A percentile compares a stretch with the other conserved stretches of the same genome.
Conservation (phyloP, 768 basidiomycete genomes). For the Lactarius trivialis region DNA sequence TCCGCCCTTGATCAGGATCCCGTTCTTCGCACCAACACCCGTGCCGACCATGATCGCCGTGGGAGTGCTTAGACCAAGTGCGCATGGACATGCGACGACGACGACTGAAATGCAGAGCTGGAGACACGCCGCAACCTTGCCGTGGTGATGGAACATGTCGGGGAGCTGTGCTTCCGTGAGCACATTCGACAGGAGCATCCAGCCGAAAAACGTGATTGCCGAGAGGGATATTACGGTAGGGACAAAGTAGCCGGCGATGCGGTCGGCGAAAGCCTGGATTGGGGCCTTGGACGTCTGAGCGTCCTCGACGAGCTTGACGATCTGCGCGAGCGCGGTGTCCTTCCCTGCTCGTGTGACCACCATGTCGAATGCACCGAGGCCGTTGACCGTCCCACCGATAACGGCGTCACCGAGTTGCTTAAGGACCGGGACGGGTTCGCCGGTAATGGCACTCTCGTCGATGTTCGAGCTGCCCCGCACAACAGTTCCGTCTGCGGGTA, state of each 20-base stretch:
- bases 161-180: slow-evolving; percentile 59
- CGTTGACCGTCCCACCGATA: slow-evolving; percentile 96
- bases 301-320: slow-evolving; percentile 94
- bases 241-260: slow-evolving; percentile 91
- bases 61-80: slow-evolving; percentile 90
- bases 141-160: slow-evolving; percentile 75
- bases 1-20: slow-evolving; percentile 97
- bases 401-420: slow-evolving; percentile 82
- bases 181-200: slow-evolving; percentile 69
- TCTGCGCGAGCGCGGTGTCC: slow-evolving; percentile 93
- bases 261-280: slow-evolving; percentile 95
- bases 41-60: slow-evolving; percentile 99
- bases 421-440: slow-evolving; percentile 82
- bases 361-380: slow-evolving; percentile 96
- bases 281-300: slow-evolving; percentile 98
- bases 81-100: slow-evolving; percentile 97
- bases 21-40: slow-evolving; percentile 92
- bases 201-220: slow-evolving; percentile 69
- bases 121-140: slow-evolving; percentile 85
- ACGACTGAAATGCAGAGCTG: slow-evolving; percentile 97
- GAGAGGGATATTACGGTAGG: slow-evolving; percentile 84
- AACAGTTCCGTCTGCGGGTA: slow-evolving; percentile 93
- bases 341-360: slow-evolving; percentile 90
- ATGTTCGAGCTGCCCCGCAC: slow-evolving; percentile 78
- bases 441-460: slow-evolving; percentile 95